Evolutionary conservation across 371 early-diverging fungal genomes (phyloP).

Genomic region (Mortierella sp.): DNA sequence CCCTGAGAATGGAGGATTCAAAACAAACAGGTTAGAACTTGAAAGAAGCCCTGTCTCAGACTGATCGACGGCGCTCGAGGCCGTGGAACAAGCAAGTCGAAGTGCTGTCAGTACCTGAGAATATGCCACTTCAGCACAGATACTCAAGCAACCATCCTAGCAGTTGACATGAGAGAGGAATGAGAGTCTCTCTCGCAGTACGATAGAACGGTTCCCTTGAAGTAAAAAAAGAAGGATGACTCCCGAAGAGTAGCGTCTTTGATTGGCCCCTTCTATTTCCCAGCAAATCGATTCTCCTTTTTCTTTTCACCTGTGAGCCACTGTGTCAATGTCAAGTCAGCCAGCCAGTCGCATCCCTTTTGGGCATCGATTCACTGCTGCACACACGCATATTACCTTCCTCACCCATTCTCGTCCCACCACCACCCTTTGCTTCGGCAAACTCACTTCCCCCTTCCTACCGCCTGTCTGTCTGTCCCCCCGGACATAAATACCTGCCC

Average conservation of each 20-base stretch:
- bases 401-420: not conserved
- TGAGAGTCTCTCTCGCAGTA: no score
- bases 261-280: conserved; percentile 3
- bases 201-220: no score
- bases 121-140: no score
- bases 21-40: not conserved
- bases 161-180: no score
- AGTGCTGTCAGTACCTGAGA: no score
- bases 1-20: no score
- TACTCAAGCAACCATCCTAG: no score
- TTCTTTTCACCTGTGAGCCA: not conserved
- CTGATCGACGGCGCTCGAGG: no score
- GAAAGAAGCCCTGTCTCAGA: no score
- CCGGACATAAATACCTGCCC: conserved; percentile 35
- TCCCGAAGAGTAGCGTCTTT: not conserved
- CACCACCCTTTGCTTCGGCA: not conserved
- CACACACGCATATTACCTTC: not conserved
- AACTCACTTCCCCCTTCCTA: not conserved
- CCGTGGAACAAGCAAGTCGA: no score
- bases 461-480: not conserved
- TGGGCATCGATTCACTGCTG: not conserved
- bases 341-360: conserved; percentile 9
- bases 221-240: no score
- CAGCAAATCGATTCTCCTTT: not conserved
- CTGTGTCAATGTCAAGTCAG: not conserved